Base-by-base conservation (phyloP, 495 filamentous ascomycete genomes). In the Talaromyces nanjingensis region DNA sequence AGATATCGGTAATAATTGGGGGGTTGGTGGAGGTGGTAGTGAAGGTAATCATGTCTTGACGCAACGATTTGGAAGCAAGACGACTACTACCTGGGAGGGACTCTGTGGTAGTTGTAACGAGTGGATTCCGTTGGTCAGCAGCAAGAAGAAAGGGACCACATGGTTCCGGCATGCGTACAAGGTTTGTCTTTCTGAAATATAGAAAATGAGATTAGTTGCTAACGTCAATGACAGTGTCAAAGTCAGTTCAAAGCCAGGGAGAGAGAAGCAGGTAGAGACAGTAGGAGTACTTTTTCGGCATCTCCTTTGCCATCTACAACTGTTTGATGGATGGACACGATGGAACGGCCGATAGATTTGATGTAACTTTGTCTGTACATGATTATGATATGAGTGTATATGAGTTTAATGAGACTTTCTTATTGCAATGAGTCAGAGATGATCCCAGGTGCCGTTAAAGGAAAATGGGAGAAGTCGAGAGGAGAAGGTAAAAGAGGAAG, bases 141-240 rank as follows among this genome's bases (percentile, higher is more conserved):
- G 87, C 69, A 92, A 91, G 80, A 92, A 91, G 80, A 92, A 92
- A 77, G 89, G 89, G 3, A 91, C 89, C 5, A 90, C 89, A 4
- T 92, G 89, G 89, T 92, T 92, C 67, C 79, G 89, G 65, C 89
- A 92, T 71, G 89, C 89, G 49, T 91, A 92, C 72, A 92, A 91
- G 85, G 89, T 91, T 49, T 9, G 45, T 49, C 45, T 18, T 49
- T 49, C 42, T 20, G 33, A 37, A 12, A 1, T 9, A 0, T 22
- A 3, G 45, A 6, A 42, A 4, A 9, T 49, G n/a, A 49, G 6
- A 2, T 20, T 20, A 16, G 14, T 22, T 18, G 9, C 53, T 56
- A 29, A 56, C 5, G 4, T 52, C 20, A 6, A n/a, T 25, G 12
- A n/a, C 24, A 56, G 53, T 56, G 53, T 3, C 53, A 56, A 22